Evolutionary conservation across 106 monocot genomes (phyloP).

Genomic region (Amphibolis antarctica): DNA sequence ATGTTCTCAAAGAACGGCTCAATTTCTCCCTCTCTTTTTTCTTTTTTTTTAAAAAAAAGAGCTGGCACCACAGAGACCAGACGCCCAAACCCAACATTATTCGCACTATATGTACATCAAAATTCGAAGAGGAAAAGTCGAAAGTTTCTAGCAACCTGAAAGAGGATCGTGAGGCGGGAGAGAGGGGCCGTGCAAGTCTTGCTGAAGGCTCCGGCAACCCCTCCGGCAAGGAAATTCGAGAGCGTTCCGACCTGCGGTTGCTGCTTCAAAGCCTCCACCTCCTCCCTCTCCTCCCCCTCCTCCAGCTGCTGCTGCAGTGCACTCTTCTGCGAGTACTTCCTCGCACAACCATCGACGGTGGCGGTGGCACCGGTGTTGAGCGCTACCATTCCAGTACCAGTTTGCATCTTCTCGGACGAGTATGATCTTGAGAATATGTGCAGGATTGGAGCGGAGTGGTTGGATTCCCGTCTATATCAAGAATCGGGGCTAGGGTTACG

Average conservation of each 20-base stretch:
- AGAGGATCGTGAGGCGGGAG: constrained; percentile 76
- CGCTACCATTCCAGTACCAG: constrained; percentile 20
- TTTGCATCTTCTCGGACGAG: constrained; percentile 41
- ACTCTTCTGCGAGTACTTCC: constrained; percentile 22
- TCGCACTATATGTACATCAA: too few relatives aligned
- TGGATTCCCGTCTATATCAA: too few relatives aligned
- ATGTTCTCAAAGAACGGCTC: too few relatives aligned
- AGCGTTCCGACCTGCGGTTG: constrained; percentile 47
- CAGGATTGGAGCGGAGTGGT: too few relatives aligned
- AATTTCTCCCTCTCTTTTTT: too few relatives aligned
- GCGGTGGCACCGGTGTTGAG: constrained; percentile 22
- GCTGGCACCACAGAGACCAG: too few relatives aligned
- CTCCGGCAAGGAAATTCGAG: constrained; percentile 64
- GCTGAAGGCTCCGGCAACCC: constrained; percentile 87
- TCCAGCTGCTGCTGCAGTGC: constrained; percentile 17
- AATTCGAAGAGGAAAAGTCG: too few relatives aligned
- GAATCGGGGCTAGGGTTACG: too few relatives aligned
- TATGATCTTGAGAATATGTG: neutral
- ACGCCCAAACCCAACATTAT: too few relatives aligned
- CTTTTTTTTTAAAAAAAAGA: too few relatives aligned
- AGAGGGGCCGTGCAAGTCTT: constrained; percentile 95
- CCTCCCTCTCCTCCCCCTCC: too few relatives aligned
- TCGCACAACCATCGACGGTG: constrained; percentile 13
- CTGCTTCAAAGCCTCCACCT: constrained; percentile 34
- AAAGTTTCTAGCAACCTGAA: constrained; percentile 35